Conservation (phyloP, 2,329 filamentous ascomycete species). For the Fusarium sp. region DNA sequence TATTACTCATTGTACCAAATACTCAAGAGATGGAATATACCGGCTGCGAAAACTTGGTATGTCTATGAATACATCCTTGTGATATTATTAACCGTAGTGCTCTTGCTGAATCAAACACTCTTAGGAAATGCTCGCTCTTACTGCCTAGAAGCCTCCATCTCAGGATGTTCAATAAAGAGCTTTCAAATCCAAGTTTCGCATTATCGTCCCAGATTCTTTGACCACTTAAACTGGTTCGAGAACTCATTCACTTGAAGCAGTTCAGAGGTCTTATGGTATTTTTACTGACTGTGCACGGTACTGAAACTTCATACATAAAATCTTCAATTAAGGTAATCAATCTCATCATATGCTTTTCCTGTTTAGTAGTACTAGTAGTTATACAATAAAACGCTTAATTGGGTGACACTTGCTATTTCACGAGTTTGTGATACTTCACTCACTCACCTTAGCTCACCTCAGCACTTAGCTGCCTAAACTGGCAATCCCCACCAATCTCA, state of each 20-base stretch:
- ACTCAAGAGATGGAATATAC: no score
- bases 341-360: no score
- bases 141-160: neutral
- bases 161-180: neutral
- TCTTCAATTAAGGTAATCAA: neutral
- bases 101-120: no score
- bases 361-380: neutral
- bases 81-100: no score
- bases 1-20: no score
- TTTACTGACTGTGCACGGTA: neutral
- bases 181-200: neutral
- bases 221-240: neutral
- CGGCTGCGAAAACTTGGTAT: neutral
- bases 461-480: slow-evolving; percentile 16
- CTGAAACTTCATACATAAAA: neutral
- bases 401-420: neutral
- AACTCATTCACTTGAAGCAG: neutral
- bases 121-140: neutral
- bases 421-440: neutral
- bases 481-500: slow-evolving; percentile 18
- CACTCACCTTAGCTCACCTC: slow-evolving; percentile 1
- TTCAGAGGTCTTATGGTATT: neutral
- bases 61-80: neutral
- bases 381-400: neutral
- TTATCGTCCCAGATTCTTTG: no score